phyloP scores from a whole-genome alignment of 1,284 basidiomycete species.

The Salmacisia buchloeana region DNA sequence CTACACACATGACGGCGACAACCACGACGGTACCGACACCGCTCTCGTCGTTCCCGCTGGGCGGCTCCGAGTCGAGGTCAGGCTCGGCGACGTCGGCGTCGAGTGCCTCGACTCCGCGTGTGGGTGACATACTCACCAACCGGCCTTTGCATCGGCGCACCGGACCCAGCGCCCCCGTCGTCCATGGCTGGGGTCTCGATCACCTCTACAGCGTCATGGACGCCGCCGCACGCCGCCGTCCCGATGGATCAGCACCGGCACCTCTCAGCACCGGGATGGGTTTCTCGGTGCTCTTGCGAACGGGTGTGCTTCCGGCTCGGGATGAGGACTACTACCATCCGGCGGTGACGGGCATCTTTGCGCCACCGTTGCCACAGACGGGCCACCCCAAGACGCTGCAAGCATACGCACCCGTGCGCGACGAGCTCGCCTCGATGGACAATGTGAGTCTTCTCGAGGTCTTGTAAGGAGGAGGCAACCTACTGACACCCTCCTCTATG shows the following conservation, averaged over 20 bases:
- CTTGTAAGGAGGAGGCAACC: background rate
- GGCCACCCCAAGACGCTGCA: constrained; percentile 8
- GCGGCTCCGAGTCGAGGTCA: background rate
- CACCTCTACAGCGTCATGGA: constrained; percentile 41
- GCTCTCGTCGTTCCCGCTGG: background rate
- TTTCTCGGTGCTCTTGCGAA: background rate
- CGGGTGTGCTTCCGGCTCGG: background rate
- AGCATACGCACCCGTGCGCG: constrained; percentile 6
- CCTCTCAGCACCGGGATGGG: background rate
- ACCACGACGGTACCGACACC: background rate
- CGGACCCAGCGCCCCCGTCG: no score
- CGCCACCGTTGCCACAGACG: constrained; percentile 2
- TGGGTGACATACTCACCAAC: background rate
- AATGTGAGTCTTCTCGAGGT: constrained; percentile 3
- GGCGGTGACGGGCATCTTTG: constrained; percentile 6
- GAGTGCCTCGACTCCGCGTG: background rate
- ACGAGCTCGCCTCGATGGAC: constrained; percentile 9
- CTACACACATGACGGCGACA: constrained; percentile 8
- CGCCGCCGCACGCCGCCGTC: constrained; percentile 24
- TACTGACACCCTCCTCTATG: background rate
- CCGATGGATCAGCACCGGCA: background rate
- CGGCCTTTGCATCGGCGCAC: background rate
- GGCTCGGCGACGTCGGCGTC: background rate
- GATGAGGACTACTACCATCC: constrained; percentile 3
- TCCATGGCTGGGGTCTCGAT: constrained; percentile 28